Conservation (phyloP, 2,329 filamentous ascomycete species). For the Diaporthe sp. region DNA sequence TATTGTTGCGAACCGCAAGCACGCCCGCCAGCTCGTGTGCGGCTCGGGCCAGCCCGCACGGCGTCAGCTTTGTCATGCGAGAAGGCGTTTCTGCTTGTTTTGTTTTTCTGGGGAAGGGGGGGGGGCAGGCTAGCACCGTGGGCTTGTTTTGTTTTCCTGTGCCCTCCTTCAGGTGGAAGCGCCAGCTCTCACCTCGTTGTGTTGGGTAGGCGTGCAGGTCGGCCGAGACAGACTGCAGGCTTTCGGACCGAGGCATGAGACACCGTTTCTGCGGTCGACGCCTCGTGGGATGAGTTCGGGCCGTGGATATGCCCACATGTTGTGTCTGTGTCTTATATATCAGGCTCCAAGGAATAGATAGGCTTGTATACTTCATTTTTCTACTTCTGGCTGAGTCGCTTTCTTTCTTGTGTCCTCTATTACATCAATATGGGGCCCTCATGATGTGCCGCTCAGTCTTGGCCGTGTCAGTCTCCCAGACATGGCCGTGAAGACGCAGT, state of each 20-base stretch:
- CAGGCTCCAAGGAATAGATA: not conserved
- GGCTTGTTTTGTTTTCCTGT: not conserved
- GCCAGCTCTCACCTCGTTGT: not conserved
- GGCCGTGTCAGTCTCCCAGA: not conserved
- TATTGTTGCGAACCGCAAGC: no score
- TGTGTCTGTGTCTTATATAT: not conserved
- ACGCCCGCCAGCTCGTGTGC: not conserved
- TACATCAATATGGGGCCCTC: not conserved
- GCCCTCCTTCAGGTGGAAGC: no score
- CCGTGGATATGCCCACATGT: not conserved
- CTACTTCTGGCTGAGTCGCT: not conserved
- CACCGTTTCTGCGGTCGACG: not conserved
- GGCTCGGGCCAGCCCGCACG: constrained; percentile 18
- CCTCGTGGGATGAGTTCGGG: not conserved
- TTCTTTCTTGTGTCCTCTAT: not conserved
- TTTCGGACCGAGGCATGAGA: not conserved
- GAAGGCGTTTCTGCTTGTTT: not conserved
- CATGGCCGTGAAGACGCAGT: not conserved
- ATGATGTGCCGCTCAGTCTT: not conserved
- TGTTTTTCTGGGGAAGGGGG: not conserved
- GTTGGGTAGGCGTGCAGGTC: not conserved
- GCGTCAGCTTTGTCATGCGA: not conserved
- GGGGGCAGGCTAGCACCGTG: no score
- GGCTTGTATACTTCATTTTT: not conserved
- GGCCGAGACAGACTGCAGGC: no score